These are phyloP conservation scores for Geranium rotundifolium DNA, from an alignment of 345 rosid species.

Conservation along the genomic window DNA sequence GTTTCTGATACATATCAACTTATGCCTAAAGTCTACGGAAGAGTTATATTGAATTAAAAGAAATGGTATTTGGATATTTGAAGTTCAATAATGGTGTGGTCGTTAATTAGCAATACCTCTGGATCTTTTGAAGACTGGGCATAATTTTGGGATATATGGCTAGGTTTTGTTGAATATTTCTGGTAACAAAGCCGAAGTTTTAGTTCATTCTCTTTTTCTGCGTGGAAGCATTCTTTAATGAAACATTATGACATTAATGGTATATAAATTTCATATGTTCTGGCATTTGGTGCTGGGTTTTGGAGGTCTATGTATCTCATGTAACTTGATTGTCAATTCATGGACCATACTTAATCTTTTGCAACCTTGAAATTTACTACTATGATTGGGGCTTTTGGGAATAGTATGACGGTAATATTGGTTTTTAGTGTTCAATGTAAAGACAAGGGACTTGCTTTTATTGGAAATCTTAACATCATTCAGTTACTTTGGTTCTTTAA, in stretches of 20 bases:
- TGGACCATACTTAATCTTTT: no score
- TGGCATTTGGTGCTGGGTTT: no score
- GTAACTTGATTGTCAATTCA: no score
- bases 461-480: no score
- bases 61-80: neutral
- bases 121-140: neutral
- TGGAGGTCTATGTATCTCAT: neutral
- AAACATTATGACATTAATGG: neutral
- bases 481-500: no score
- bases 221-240: neutral
- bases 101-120: neutral
- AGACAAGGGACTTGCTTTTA: no score
- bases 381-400: no score
- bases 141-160: neutral
- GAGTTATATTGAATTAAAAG: neutral
- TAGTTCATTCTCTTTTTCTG: neutral
- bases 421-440: no score
- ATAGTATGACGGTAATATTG: no score
- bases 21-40: no score
- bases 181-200: neutral
- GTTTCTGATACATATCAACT: neutral
- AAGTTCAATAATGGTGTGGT: neutral
- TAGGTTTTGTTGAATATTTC: neutral
- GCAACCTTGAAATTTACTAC: no score
- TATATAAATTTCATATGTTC: neutral